These are phyloP conservation scores for Polysphondylium violaceum DNA, from an alignment of 78 protist species.

Conservation along the genomic window DNA sequence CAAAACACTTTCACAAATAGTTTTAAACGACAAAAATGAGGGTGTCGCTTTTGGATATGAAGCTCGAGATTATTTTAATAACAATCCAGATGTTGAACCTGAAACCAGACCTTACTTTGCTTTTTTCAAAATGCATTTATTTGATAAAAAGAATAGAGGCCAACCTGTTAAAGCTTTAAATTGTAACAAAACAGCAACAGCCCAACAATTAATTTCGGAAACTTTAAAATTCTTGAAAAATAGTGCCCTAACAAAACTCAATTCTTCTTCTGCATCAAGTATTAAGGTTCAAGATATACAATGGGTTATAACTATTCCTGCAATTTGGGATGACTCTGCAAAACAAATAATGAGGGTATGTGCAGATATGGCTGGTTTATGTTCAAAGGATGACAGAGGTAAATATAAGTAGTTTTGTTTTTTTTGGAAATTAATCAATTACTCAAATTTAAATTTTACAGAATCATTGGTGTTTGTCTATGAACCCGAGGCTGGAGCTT, in stretches of 20 bases:
- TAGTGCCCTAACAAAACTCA: background rate
- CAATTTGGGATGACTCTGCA: constrained; percentile 22
- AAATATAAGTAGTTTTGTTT: too few species aligned
- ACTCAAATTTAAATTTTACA: background rate
- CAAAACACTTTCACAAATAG: too few species aligned
- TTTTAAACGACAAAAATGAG: too few species aligned
- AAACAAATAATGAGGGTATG: constrained; percentile 17
- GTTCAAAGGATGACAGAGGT: constrained; percentile 30
- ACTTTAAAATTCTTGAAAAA: background rate
- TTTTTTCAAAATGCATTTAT: too few species aligned
- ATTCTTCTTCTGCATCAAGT: background rate
- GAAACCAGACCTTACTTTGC: too few species aligned
- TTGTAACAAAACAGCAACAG: too few species aligned
- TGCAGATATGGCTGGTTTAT: background rate
- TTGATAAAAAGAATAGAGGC: too few species aligned
- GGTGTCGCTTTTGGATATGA: too few species aligned
- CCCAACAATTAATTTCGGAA: background rate
- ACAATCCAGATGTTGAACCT: too few species aligned
- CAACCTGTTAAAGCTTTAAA: too few species aligned
- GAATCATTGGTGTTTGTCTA: background rate
- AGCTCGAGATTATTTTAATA: too few species aligned
- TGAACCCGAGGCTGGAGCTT: background rate
- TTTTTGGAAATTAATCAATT: background rate
- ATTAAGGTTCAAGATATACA: background rate
- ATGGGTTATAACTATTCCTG: constrained; percentile 6